These are phyloP conservation scores for Amphicarpaea edgeworthii DNA, from an alignment of 306 rosid species.

Conservation along the genomic window DNA sequence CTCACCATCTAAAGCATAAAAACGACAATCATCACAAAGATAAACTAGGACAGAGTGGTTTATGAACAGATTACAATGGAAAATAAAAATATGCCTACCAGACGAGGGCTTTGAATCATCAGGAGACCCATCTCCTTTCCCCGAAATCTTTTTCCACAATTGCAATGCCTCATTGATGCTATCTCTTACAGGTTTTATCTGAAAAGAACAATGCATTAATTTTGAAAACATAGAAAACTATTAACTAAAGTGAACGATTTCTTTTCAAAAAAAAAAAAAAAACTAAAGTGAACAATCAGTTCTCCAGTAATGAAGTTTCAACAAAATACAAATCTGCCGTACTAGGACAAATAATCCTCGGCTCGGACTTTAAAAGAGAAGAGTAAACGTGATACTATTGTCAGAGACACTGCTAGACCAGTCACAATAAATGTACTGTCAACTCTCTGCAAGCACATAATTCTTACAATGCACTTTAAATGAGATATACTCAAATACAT, in stretches of 20 bases:
- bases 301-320: slow-evolving; percentile 35
- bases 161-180: slow-evolving; percentile 94
- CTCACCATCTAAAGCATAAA: slow-evolving; percentile 58
- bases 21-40: slow-evolving; percentile 36
- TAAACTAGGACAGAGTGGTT: slow-evolving; percentile 34
- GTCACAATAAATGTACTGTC: slow-evolving; percentile 25
- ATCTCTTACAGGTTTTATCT: slow-evolving; percentile 97
- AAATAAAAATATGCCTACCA: slow-evolving; percentile 55
- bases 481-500: slow-evolving; percentile 31
- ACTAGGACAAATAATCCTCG: slow-evolving; percentile 20
- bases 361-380: slow-evolving; percentile 21
- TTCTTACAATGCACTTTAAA: not conserved
- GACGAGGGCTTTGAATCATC: slow-evolving; percentile 62
- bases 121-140: slow-evolving; percentile 73
- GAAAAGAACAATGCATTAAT: slow-evolving; percentile 44
- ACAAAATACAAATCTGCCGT: slow-evolving; percentile 22
- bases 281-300: slow-evolving; percentile 29
- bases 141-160: slow-evolving; percentile 82
- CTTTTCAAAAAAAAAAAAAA: slow-evolving; percentile 9
- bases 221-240: not conserved
- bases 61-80: slow-evolving; percentile 28
- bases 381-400: slow-evolving; percentile 1
- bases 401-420: slow-evolving; percentile 32
- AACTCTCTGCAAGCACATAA: slow-evolving; percentile 30
- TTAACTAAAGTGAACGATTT: slow-evolving; percentile 27